A percentile compares a stretch with the other conserved stretches of the same genome.
Conservation (phyloP, 139 green algal genomes). For the Tetradesmus obliquus region DNA sequence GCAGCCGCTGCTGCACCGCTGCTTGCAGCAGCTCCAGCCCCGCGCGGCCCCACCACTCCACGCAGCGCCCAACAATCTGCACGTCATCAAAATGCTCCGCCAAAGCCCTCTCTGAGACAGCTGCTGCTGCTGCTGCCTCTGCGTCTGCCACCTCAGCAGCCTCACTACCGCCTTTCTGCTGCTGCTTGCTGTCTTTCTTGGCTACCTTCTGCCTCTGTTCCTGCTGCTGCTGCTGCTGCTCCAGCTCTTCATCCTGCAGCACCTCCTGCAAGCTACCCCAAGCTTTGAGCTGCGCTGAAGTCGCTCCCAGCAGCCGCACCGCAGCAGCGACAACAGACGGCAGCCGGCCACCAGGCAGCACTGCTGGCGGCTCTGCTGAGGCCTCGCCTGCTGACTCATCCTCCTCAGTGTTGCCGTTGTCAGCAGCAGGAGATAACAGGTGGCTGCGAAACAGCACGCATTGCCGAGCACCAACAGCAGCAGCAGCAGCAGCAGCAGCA, state of each 20-base stretch:
- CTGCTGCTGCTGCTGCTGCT: neutral
- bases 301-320: neutral
- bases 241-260: neutral
- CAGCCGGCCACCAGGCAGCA: neutral
- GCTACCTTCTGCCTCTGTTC: neutral
- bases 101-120: neutral
- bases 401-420: neutral
- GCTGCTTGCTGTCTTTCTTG: neutral
- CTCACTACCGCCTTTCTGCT: neutral
- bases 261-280: conserved; percentile 25
- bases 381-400: neutral
- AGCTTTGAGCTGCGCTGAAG: neutral
- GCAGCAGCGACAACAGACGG: neutral
- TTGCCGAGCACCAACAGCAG: neutral
- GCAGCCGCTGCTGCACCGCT: neutral
- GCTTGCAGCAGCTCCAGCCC: conserved; percentile 10
- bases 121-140: neutral
- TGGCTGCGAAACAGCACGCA: neutral
- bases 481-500: neutral
- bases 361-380: conserved; percentile 7
- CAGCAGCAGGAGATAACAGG: neutral
- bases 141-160: neutral
- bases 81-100: conserved; percentile 29
- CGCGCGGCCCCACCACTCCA: neutral
- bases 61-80: neutral